Percentiles rank a stretch among this genome's conserved stretches.
phyloP scores from a whole-genome alignment of 2,329 filamentous ascomycete genomes.

The Fusarium papillatum region DNA sequence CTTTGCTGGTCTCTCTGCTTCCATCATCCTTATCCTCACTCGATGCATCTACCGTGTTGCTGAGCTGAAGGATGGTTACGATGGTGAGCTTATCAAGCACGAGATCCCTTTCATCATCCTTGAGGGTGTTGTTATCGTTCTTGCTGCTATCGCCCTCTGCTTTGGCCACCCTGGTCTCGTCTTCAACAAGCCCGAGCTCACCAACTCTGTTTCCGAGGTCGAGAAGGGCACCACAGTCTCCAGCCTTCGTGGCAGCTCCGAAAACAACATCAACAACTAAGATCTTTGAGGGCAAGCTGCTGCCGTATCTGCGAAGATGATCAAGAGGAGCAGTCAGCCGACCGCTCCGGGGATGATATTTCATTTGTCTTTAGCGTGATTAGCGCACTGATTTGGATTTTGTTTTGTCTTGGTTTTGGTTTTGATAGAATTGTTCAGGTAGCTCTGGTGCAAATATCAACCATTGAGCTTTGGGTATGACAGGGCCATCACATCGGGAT shows the following conservation, averaged over 20 bases:
- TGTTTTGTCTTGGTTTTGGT: not conserved
- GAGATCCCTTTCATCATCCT: conserved; percentile 66
- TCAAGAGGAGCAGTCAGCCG: not conserved
- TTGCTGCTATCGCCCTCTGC: conserved; percentile 53
- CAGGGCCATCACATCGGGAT: not conserved
- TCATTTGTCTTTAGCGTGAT: conserved; percentile 30
- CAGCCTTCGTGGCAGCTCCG: conserved; percentile 9
- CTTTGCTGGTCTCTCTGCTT: conserved; percentile 63
- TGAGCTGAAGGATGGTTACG: conserved; percentile 75
- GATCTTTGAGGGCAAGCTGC: not conserved
- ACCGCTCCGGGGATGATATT: not conserved
- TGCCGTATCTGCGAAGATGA: not conserved
- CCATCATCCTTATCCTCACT: conserved; percentile 72
- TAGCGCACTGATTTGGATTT: conserved; percentile 13
- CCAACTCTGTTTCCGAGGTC: conserved; percentile 33
- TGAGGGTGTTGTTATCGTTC: conserved; percentile 59
- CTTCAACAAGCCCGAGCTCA: conserved; percentile 44
- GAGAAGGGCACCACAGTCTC: conserved; percentile 36
- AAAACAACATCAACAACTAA: conserved; percentile 21
- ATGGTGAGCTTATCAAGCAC: conserved; percentile 65
- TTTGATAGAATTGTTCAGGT: conserved; percentile 24
- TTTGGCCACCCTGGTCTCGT: conserved; percentile 59
- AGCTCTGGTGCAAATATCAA: conserved; percentile 20
- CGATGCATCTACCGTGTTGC: conserved; percentile 75
- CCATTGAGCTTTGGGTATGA: conserved; percentile 27